Base-by-base conservation (phyloP, 1,284 basidiomycete species). In the Xerocomus cyaneibrunnescens region DNA sequence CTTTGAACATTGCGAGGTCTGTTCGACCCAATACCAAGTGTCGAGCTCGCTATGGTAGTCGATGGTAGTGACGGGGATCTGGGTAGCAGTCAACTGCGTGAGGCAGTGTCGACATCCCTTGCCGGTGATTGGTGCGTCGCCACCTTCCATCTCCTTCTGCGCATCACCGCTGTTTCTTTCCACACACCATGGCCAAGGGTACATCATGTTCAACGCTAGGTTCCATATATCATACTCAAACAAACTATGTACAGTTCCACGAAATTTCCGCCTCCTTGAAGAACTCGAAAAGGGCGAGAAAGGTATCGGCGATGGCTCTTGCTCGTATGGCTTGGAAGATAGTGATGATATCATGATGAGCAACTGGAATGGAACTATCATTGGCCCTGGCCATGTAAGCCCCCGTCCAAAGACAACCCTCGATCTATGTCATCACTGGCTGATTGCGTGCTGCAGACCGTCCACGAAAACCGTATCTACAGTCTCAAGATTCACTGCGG, bases 241-340 rank as follows among this genome's bases (percentile, higher is more conserved):
- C 36, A 3, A n/a, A 14, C 19, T 7, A 12, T 21, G 12, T 8
- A 6, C 58, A 98, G 96, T 98, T 56, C 96, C 96, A 35, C 83
- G 96, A 66, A 98, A 94, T 74, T 99, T 99, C 76, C 84, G 93
- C 51, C 85, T 99, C 38, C 83, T 98, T 43, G 94, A 98, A 72
- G 95, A 99, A 78, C 89, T 99, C 60, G 96, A 99, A 76, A 98
- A 98, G 75, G 96, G 97, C 63, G 96, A 99, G 79, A 99, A 99
- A 74, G 96, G 97, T 43, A 94, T 99, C 67, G 96, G 96, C 57
- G 96, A 98, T 76, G 96, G 95, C 53, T 93, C 89, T 32, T 97
- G 94, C 76, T 95, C 92, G 28, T 98, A 98, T 65, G 95, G 95
- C 51, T 77, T 97, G 52, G 91, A 92, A 72, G 92, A 96, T 72